Evolutionary conservation across 2,329 filamentous ascomycete genomes (phyloP).

Genomic region (Penicillium sp.): DNA sequence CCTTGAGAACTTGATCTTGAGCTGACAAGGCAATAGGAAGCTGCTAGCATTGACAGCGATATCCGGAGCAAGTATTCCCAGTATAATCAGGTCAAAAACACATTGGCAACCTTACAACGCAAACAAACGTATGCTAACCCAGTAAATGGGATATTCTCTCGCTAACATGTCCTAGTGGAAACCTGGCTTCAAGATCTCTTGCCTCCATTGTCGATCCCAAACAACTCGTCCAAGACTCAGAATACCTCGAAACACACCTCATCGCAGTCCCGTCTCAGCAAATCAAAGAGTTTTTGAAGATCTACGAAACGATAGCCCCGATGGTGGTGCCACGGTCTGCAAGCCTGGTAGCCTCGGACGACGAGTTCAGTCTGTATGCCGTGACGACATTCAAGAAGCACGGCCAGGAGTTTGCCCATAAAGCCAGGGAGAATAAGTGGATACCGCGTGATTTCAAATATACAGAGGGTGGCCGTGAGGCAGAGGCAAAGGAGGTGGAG

Average conservation of each 20-base stretch:
- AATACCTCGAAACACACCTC: conserved; percentile 95
- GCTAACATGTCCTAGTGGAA: conserved; percentile 60
- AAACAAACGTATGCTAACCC: conserved; percentile 69
- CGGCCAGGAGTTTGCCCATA: conserved; percentile 80
- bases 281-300: conserved; percentile 82
- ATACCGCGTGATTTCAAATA: conserved; percentile 92
- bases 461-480: conserved; percentile 81
- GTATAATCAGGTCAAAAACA: conserved; percentile 88
- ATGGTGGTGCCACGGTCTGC: conserved; percentile 95
- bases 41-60: conserved; percentile 89
- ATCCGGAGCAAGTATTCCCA: conserved; percentile 92
- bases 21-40: conserved; percentile 56
- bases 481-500: conserved; percentile 82
- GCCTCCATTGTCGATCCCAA: conserved; percentile 80
- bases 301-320: conserved; percentile 80
- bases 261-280: conserved; percentile 77
- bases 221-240: conserved; percentile 79
- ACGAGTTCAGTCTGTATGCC: conserved; percentile 83
- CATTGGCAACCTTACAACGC: conserved; percentile 73
- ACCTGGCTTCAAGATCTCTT: conserved; percentile 89
- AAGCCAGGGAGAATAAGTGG: conserved; percentile 90
- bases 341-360: conserved; percentile 73
- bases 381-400: conserved; percentile 94
- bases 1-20: too few relatives aligned
- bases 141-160: not conserved